A percentile compares a stretch with the other conserved stretches of the same genome.
Conservation (phyloP, 2,329 filamentous ascomycete genomes). For the Fusarium brevicatenulatum region DNA sequence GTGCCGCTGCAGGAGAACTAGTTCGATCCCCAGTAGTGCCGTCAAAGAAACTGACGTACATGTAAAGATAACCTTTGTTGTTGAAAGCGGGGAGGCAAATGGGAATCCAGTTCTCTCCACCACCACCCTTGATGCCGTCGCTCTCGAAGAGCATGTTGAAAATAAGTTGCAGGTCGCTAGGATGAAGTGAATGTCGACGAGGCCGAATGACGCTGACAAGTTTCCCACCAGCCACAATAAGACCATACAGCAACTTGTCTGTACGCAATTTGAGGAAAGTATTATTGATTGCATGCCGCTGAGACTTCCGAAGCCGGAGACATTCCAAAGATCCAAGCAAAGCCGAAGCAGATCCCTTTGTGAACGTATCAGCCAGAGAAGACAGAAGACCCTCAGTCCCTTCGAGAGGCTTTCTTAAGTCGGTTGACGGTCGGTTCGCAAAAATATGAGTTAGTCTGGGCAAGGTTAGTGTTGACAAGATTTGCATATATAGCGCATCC, state of each 20-base stretch:
- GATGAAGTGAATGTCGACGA: slow-evolving; percentile 93
- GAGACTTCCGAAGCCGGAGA: slow-evolving; percentile 87
- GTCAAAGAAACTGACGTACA: slow-evolving; percentile 97
- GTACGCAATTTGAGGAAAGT: slow-evolving; percentile 82
- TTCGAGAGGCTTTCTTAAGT: slow-evolving; percentile 87
- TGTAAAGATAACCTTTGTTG: slow-evolving; percentile 94
- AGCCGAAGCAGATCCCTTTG: slow-evolving; percentile 87
- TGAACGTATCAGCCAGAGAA: slow-evolving; percentile 93
- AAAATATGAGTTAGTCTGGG: slow-evolving; percentile 90
- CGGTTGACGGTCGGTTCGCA: slow-evolving; percentile 89
- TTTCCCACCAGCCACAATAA: slow-evolving; percentile 90
- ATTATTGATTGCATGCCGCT: slow-evolving; percentile 87
- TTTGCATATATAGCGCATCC: slow-evolving; percentile 97
- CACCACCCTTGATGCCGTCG: slow-evolving; percentile 87
- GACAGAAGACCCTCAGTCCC: slow-evolving; percentile 92
- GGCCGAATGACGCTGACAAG: slow-evolving; percentile 95
- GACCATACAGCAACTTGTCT: slow-evolving; percentile 85
- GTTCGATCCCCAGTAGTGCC: slow-evolving; percentile 56
- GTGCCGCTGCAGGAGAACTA: slow-evolving; percentile 64
- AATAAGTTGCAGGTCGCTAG: slow-evolving; percentile 92
- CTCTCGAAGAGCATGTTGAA: slow-evolving; percentile 99
- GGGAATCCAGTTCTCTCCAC: slow-evolving; percentile 96
- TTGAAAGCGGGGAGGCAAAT: slow-evolving; percentile 97
- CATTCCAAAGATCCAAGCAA: slow-evolving; percentile 93
- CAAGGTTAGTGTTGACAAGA: slow-evolving; percentile 91